phyloP scores from a whole-genome alignment of 345 rosid species.

The Citrus cavaleriei region DNA sequence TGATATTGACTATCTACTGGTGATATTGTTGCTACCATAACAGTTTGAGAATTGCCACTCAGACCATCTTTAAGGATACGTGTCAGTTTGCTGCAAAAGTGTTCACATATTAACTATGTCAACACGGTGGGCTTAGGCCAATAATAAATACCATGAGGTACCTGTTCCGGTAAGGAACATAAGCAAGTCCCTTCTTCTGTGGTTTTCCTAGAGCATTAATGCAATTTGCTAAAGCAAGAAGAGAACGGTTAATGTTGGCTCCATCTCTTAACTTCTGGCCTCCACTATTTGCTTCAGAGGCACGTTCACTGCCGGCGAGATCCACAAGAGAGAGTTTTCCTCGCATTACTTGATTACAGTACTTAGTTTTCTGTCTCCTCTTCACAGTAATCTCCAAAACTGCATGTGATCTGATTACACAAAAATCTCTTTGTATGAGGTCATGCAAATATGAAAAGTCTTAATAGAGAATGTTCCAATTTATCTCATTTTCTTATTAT shows the following conservation, averaged over 20 bases:
- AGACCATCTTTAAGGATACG: conserved; percentile 97
- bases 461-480: not conserved
- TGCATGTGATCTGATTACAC: conserved; percentile 72
- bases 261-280: conserved; percentile 97
- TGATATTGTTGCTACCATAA: conserved; percentile 89
- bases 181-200: conserved; percentile 95
- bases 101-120: conserved; percentile 11
- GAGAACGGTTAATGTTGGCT: conserved; percentile 88
- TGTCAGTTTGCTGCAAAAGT: conserved; percentile 60
- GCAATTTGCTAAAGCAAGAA: conserved; percentile 94
- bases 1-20: conserved; percentile 60
- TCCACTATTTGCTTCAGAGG: conserved; percentile 86
- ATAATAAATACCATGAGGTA: conserved; percentile 18
- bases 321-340: conserved; percentile 98
- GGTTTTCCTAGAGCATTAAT: conserved; percentile 92
- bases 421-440: conserved; percentile 15
- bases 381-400: conserved; percentile 84
- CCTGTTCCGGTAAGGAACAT: conserved; percentile 98
- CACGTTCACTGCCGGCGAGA: conserved; percentile 98
- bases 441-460: not conserved
- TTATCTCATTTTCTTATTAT: not conserved
- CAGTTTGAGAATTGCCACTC: conserved; percentile 96
- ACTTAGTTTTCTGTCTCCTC: conserved; percentile 73
- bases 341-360: conserved; percentile 64
- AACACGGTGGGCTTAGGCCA: not conserved